Base-by-base conservation (phyloP, 2,329 filamentous ascomycete genomes). In the Macrophomina pseudophaseolina region DNA sequence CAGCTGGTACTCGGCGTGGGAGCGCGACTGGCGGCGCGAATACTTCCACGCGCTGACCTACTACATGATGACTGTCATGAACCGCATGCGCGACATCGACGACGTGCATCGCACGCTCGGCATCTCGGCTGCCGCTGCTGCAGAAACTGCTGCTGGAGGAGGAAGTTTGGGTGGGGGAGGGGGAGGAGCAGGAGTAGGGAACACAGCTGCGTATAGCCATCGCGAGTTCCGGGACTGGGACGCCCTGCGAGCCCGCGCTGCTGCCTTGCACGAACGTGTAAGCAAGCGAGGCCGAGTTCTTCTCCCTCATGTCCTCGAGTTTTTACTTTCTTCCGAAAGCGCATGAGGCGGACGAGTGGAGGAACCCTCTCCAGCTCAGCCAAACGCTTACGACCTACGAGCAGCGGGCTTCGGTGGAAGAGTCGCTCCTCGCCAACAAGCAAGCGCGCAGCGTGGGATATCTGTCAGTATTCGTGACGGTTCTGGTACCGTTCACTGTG, bases 401-500 rank as follows among this genome's bases (percentile, higher is more conserved):
- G 52, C 52, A 54, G n/a, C 16, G 54, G 6, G 23, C 52, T 5
- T 28, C 52, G 12, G 30, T 54, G 5, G 32, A 30, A 23, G 49
- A 53, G 32, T 32, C 23, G 7, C 33, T 54, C 12, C 16, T 38
- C 5, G 52, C 52, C 23, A 54, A 54, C 52, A 35, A n/a, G 30
- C 30, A 54, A 18, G 54, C 33, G 54, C 54, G 54, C 18, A 59
- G 35, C n/a, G 18, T 46, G 0, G 54, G 54, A 5, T 35, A 28
- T 5, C 54, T 59, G 12, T 11, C 54, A 5, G 23, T 12, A 6
- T 18, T 59, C 6, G 54, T 35, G 0, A 59, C 38, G 1, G 42
- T 62, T 14, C 40, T 62, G n/a, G 58, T 62, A 1, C 58, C 58
- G 4, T 62, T 46, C 35, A 28, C 58, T 3, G 40, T 49, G 4